phyloP scores from a whole-genome alignment of 495 filamentous ascomycete genomes.

The Bombardia bombarda region DNA sequence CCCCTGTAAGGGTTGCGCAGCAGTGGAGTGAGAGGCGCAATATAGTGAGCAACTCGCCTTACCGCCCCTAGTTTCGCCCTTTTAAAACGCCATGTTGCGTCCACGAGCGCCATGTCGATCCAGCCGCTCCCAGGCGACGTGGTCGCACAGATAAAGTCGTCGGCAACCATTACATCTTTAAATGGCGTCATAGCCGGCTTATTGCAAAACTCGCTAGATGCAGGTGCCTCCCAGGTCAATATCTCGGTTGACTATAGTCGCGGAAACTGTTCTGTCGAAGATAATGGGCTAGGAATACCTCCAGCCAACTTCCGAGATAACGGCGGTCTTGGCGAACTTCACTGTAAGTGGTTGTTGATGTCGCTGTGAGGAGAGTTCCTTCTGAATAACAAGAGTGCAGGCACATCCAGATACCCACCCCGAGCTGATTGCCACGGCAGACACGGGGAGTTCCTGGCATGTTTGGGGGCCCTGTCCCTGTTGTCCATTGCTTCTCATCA shows the following conservation, averaged over 20 bases:
- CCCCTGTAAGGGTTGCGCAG: too few species aligned
- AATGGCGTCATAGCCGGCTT: conserved; percentile 66
- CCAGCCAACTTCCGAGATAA: conserved; percentile 60
- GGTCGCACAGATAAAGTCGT: conserved; percentile 81
- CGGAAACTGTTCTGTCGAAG: conserved; percentile 77
- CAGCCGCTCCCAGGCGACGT: conserved; percentile 65
- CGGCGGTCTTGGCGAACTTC: conserved; percentile 66
- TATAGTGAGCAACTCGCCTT: too few species aligned
- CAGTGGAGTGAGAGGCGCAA: too few species aligned
- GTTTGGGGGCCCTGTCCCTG: conserved; percentile 67
- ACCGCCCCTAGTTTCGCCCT: too few species aligned
- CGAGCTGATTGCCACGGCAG: conserved; percentile 50
- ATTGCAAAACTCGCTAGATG: conserved; percentile 83
- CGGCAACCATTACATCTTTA: conserved; percentile 65
- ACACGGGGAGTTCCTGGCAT: conserved; percentile 69
- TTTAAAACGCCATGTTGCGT: conserved; percentile 7
- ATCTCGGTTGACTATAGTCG: conserved; percentile 67
- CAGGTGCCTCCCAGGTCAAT: conserved; percentile 59
- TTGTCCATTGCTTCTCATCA: conserved; percentile 76
- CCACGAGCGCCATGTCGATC: conserved; percentile 48
- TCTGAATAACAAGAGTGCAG: conserved; percentile 28
- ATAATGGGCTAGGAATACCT: conserved; percentile 75
- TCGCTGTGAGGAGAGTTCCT: background rate
- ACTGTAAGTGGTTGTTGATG: conserved; percentile 66
- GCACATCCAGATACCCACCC: conserved; percentile 66